These are phyloP conservation scores for Cordyceps farinosa DNA, from an alignment of 2,329 filamentous ascomycete genomes.

Conservation along the genomic window DNA sequence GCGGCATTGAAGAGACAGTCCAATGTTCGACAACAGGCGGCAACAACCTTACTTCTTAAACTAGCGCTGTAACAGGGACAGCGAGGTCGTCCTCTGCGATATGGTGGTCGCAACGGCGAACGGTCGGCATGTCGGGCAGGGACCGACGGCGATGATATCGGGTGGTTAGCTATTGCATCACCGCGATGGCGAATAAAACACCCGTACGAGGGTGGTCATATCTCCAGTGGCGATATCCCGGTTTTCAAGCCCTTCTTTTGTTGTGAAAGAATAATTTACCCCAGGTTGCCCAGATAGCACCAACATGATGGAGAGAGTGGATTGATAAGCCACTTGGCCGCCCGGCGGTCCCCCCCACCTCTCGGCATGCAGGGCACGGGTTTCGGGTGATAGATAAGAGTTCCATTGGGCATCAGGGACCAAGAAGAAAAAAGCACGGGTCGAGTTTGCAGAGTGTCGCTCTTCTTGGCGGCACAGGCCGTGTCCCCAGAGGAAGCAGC, in stretches of 20 bases:
- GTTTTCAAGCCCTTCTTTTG: neutral
- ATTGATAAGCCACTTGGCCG: neutral
- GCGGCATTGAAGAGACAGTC: neutral
- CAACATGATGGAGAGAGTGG: neutral
- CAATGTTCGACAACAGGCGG: neutral
- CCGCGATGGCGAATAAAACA: neutral
- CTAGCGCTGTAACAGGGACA: neutral
- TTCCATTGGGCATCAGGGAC: conserved; percentile 5
- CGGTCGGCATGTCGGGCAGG: neutral
- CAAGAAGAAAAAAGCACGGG: neutral
- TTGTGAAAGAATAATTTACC: neutral
- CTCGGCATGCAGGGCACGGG: neutral
- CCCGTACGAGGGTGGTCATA: neutral
- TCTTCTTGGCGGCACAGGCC: neutral
- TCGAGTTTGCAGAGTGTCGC: neutral
- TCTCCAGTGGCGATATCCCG: neutral
- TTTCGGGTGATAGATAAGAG: conserved; percentile 14
- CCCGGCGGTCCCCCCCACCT: neutral
- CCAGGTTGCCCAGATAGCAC: neutral
- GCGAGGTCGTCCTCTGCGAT: neutral
- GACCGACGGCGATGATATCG: neutral
- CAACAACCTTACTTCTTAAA: conserved; percentile 10
- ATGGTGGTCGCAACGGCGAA: neutral
- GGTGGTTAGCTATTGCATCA: neutral
- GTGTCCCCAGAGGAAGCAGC: too few species aligned